Base-by-base conservation (phyloP, 768 basidiomycete species). In the Mycena rebaudengoi region DNA sequence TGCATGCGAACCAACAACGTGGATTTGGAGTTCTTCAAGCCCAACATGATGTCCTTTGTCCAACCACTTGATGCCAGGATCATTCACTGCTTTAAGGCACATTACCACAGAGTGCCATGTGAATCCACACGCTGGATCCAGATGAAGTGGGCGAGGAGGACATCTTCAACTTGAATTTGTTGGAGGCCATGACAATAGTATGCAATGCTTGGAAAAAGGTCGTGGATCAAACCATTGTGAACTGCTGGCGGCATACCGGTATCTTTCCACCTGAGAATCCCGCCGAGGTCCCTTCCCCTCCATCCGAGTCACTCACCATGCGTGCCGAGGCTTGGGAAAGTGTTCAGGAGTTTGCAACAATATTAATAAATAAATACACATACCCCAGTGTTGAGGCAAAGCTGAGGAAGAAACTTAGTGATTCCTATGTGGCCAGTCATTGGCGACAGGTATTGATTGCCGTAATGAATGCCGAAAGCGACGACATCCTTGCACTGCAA, bases 211-310 rank as follows among this genome's bases (percentile, higher is more conserved):
- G 75, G 76, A 29, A 59, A 3, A 35, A 50, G 10, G 65, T 76
- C 7, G 35, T 46, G 30, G 11, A 54, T 0, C 29, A 53, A 18
- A 76, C 72, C 6, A 74, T 76, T 35, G 16, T 39, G 14, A 64
- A 75, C 49, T 76, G 75, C 60, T 75, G 74, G 74, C 32, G 54
- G 7, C 68, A 74, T 29, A 66, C 73, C n/a, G n/a, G n/a, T n/a
- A n/a, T n/a, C n/a, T n/a, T n/a, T n/a, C n/a, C n/a, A n/a, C n/a
- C n/a, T n/a, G n/a, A n/a, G n/a, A n/a, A n/a, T n/a, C n/a, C n/a
- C n/a, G n/a, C n/a, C n/a, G n/a, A n/a, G n/a, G n/a, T n/a, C n/a
- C n/a, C n/a, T n/a, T n/a, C n/a, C n/a, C n/a, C n/a, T n/a, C n/a
- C n/a, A n/a, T n/a, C n/a, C n/a, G n/a, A n/a, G n/a, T n/a, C n/a